Percentiles rank a stretch among this genome's conserved stretches.
phyloP scores from a whole-genome alignment of 106 monocot species.

The Iris macrosiphon region DNA sequence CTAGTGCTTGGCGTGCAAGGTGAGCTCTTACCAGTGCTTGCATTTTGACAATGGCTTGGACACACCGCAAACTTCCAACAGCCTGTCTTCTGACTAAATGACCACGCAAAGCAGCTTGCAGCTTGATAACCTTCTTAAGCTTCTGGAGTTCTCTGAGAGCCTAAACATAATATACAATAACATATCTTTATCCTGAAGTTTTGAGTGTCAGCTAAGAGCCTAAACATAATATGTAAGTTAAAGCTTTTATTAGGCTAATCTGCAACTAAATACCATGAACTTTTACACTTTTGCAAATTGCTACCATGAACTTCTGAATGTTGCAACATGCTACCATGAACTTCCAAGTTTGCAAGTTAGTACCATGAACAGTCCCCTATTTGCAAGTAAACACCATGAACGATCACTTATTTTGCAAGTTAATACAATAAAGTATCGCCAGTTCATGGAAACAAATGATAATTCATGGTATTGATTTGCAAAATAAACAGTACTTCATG shows the following conservation, averaged over 20 bases:
- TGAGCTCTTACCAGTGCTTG: conserved; percentile 70
- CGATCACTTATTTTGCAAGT: too few relatives aligned
- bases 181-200: too few relatives aligned
- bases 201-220: neutral
- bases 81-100: conserved; percentile 72
- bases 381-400: too few relatives aligned
- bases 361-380: too few relatives aligned
- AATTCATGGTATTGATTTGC: too few relatives aligned
- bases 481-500: too few relatives aligned
- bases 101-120: conserved; percentile 89
- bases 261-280: too few relatives aligned
- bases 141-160: conserved; percentile 48
- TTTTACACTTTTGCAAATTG: too few relatives aligned
- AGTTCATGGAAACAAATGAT: neutral
- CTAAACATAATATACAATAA: conserved; percentile 20
- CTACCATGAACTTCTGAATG: too few relatives aligned
- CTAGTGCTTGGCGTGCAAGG: conserved; percentile 12
- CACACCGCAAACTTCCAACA: conserved; percentile 69
- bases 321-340: too few relatives aligned
- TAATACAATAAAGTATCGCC: neutral
- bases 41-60: conserved; percentile 79
- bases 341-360: too few relatives aligned
- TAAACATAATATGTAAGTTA: neutral
- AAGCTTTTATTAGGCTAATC: too few relatives aligned
- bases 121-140: conserved; percentile 58